phyloP scores from a whole-genome alignment of 2,329 filamentous ascomycete species.

The Paraconiothyrium sp. region DNA sequence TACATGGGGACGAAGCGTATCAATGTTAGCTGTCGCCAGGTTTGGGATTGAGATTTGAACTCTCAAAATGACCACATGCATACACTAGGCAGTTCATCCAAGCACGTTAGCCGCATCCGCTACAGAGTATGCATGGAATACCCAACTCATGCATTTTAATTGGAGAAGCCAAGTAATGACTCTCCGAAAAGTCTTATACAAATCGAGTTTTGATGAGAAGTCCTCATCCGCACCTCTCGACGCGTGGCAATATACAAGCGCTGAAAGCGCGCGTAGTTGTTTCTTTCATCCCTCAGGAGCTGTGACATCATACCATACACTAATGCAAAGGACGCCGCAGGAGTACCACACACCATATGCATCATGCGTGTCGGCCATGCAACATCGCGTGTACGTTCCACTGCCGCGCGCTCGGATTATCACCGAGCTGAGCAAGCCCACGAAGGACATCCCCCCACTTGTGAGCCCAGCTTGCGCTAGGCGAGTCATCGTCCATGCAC shows the following conservation, averaged over 20 bases:
- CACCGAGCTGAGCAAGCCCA: not conserved
- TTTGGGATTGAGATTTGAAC: conserved; percentile 45
- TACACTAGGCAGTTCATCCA: not conserved
- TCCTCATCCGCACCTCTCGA: no score
- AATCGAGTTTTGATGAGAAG: no score
- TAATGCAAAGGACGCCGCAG: not conserved
- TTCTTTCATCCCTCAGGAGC: not conserved
- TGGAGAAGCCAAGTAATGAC: not conserved
- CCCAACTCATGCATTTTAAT: no score
- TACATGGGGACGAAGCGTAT: conserved; percentile 53
- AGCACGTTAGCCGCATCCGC: not conserved
- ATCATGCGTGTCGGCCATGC: not conserved
- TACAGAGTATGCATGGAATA: not conserved
- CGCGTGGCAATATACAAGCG: not conserved
- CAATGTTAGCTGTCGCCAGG: conserved; percentile 53
- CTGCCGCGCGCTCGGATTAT: not conserved
- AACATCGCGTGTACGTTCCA: not conserved
- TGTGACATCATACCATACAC: not conserved
- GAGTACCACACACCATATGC: not conserved
- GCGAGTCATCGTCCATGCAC: conserved; percentile 7
- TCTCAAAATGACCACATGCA: not conserved
- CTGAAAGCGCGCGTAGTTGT: not conserved
- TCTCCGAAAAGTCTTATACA: no score
- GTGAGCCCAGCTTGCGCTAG: conserved; percentile 5
- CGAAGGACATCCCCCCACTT: not conserved